phyloP scores from a whole-genome alignment of 176 grass and related monocot genomes.

The Rhynchospora pubera region DNA sequence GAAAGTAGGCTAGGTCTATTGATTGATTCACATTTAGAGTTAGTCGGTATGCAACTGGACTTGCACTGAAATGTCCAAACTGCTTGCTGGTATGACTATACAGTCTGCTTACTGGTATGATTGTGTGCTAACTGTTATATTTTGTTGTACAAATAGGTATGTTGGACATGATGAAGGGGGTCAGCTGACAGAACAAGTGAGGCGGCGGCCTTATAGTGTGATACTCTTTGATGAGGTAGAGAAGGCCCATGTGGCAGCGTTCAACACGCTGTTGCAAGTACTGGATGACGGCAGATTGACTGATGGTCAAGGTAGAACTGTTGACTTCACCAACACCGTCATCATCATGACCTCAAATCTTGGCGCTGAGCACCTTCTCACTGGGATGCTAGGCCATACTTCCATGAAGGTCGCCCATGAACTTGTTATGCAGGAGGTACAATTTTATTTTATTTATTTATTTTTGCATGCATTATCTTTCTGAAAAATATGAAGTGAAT shows the following conservation, averaged over 20 bases:
- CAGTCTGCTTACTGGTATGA: background rate
- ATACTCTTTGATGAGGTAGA: conserved; percentile 96
- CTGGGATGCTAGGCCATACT: conserved; percentile 68
- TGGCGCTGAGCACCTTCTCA: conserved; percentile 89
- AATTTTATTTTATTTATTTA: background rate
- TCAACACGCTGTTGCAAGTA: conserved; percentile 96
- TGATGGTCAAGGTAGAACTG: conserved; percentile 78
- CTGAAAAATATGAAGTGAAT: background rate
- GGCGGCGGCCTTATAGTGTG: conserved; percentile 78
- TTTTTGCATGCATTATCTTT: background rate
- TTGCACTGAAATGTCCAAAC: background rate
- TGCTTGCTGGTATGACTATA: background rate
- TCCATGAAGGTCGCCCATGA: conserved; percentile 72
- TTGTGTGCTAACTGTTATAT: conserved; percentile 15
- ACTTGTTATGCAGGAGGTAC: conserved; percentile 71
- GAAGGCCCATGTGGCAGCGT: conserved; percentile 82
- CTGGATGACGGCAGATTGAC: conserved; percentile 88
- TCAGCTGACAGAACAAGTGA: conserved; percentile 78
- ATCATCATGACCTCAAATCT: conserved; percentile 99
- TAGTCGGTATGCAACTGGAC: background rate
- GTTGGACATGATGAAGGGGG: conserved; percentile 95
- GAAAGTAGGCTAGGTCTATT: background rate
- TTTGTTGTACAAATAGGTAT: conserved; percentile 35
- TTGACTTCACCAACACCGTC: conserved; percentile 92
- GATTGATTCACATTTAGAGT: background rate